Conservation (phyloP, 257 asterid genomes). For the Lantana camara region DNA sequence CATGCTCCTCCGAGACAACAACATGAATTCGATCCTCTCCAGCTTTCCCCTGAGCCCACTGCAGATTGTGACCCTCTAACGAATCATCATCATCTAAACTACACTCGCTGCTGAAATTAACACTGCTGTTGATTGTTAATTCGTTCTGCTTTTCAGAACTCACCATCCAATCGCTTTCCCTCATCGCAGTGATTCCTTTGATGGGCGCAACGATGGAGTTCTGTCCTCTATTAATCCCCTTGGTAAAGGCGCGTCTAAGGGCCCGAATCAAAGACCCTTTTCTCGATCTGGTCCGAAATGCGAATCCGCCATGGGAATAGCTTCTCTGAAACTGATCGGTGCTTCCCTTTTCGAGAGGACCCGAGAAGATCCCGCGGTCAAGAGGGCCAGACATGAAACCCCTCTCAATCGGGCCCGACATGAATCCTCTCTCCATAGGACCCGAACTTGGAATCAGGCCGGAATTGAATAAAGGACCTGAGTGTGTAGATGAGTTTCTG, state of each 20-base stretch:
- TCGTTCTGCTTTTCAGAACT: constrained; percentile 75
- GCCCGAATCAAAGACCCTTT: constrained; percentile 64
- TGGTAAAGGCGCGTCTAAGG: constrained; percentile 69
- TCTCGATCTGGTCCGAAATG: constrained; percentile 58
- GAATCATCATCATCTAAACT: constrained; percentile 76
- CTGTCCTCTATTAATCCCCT: constrained; percentile 70
- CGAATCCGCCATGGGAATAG: constrained; percentile 81
- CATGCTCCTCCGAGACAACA: constrained; percentile 90
- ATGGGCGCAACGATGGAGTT: constrained; percentile 90
- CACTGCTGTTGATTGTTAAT: constrained; percentile 62
- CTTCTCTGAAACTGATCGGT: constrained; percentile 77
- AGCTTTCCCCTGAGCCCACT: constrained; percentile 99
- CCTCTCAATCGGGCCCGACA: constrained; percentile 90
- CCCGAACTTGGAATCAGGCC: constrained; percentile 62
- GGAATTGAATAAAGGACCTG: constrained; percentile 60
- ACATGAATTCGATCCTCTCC: constrained; percentile 98
- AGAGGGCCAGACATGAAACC: constrained; percentile 82
- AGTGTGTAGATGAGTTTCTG: constrained; percentile 49
- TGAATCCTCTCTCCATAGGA: constrained; percentile 71
- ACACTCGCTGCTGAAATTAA: constrained; percentile 74
- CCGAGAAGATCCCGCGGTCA: constrained; percentile 70
- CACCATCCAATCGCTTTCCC: constrained; percentile 65
- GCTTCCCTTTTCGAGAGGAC: constrained; percentile 68
- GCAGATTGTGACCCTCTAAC: constrained; percentile 64
- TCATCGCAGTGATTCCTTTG: constrained; percentile 60